These are phyloP conservation scores for Apiotrichum domesticum DNA, from an alignment of 1,284 basidiomycete species.

Conservation along the genomic window DNA sequence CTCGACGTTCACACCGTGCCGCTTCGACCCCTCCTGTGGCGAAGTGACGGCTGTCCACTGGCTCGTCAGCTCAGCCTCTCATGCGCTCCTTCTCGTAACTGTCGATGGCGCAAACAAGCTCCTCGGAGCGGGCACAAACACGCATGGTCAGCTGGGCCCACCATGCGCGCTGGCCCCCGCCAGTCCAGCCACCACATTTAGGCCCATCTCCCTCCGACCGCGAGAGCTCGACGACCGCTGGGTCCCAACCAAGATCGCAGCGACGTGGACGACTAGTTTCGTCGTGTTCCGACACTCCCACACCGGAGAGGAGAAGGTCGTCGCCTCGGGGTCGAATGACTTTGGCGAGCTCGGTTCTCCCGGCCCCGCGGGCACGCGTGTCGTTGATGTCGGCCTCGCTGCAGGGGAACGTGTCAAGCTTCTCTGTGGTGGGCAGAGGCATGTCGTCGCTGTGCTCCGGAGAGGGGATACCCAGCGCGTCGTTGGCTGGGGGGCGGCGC, in stretches of 20 bases:
- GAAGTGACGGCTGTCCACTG: slow-evolving; percentile 18
- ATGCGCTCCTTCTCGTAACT: slow-evolving; percentile 30
- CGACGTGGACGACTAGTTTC: slow-evolving; percentile 77
- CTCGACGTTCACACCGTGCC: slow-evolving; percentile 53
- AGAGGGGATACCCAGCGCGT: slow-evolving; percentile 39
- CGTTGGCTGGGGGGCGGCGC: slow-evolving; percentile 72
- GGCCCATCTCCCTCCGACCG: no score
- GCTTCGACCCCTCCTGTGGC: slow-evolving; percentile 25
- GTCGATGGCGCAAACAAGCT: slow-evolving; percentile 9
- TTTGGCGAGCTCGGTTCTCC: slow-evolving; percentile 68
- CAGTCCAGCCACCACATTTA: no score
- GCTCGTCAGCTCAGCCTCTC: slow-evolving; percentile 33
- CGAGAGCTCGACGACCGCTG: slow-evolving; percentile 15
- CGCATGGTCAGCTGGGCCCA: slow-evolving; percentile 26
- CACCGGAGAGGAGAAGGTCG: slow-evolving; percentile 54
- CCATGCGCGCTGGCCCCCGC: no score
- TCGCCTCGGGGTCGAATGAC: slow-evolving; percentile 75
- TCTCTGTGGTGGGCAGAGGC: slow-evolving; percentile 64
- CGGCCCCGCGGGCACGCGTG: slow-evolving; percentile 23
- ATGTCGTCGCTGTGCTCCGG: slow-evolving; percentile 55
- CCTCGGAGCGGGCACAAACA: slow-evolving; percentile 40
- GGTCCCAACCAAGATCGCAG: slow-evolving; percentile 50
- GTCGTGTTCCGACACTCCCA: slow-evolving; percentile 45
- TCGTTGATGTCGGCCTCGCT: slow-evolving; percentile 22
- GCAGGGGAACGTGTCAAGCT: slow-evolving; percentile 28